These are phyloP conservation scores for Coniella lustricola DNA, from an alignment of 2,329 filamentous ascomycete genomes.

Conservation along the genomic window DNA sequence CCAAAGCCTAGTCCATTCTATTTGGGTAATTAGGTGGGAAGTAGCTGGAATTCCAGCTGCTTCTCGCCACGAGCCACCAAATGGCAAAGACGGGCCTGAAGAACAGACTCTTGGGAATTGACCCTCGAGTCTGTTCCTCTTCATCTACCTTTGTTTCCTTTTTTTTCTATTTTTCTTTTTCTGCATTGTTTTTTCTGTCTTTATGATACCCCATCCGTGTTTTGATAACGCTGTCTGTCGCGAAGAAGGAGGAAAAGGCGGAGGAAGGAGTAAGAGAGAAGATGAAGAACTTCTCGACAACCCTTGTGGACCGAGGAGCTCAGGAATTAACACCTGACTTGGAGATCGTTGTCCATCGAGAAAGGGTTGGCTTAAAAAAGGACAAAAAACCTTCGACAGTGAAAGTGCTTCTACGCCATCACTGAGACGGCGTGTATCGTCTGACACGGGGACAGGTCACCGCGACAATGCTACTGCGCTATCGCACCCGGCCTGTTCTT, in stretches of 20 bases:
- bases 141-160: slow-evolving; percentile 20
- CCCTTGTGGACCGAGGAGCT: too few species aligned
- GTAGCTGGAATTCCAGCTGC: too few species aligned
- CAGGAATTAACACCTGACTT: too few species aligned
- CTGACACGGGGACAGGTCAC: slow-evolving; percentile 32
- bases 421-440: slow-evolving; percentile 44
- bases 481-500: slow-evolving; percentile 30
- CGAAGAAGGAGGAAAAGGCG: slow-evolving; percentile 11
- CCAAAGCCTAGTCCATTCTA: too few species aligned
- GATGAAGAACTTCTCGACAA: too few species aligned
- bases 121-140: neutral
- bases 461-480: slow-evolving; percentile 49
- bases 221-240: slow-evolving; percentile 41
- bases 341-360: too few species aligned
- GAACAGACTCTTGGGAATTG: neutral
- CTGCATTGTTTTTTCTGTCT: slow-evolving; percentile 23
- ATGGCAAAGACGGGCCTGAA: too few species aligned
- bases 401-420: slow-evolving; percentile 51
- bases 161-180: slow-evolving; percentile 17
- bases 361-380: too few species aligned
- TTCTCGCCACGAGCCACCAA: too few species aligned
- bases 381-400: slow-evolving; percentile 34
- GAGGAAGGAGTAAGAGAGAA: too few species aligned
- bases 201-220: slow-evolving; percentile 50
- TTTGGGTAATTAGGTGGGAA: too few species aligned